A percentile compares a stretch with the other conserved stretches of the same genome.
phyloP scores from a whole-genome alignment of 1,284 basidiomycete genomes.

The Ceratobasidium sp. region DNA sequence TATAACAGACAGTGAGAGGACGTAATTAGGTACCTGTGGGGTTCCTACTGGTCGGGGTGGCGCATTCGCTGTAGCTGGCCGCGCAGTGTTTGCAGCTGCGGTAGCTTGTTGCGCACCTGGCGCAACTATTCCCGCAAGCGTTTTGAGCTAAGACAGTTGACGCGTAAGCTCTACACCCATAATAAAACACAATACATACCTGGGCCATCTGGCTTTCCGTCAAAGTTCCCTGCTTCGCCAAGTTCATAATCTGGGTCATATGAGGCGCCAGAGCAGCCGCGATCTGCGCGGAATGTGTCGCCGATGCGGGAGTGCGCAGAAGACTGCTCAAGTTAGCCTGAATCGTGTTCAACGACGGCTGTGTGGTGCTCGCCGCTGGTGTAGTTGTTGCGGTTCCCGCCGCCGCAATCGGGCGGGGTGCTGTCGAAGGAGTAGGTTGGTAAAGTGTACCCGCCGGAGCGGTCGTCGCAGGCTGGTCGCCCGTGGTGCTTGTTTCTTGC shows the following conservation, averaged over 20 bases:
- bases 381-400: neutral
- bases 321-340: slow-evolving; percentile 31
- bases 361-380: neutral
- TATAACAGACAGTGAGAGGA: neutral
- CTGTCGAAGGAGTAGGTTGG: slow-evolving; percentile 27
- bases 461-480: neutral
- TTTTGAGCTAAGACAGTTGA: slow-evolving; percentile 17
- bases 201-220: slow-evolving; percentile 45
- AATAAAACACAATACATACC: slow-evolving; percentile 24
- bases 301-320: slow-evolving; percentile 25
- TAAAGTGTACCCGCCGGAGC: slow-evolving; percentile 9
- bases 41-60: slow-evolving; percentile 31
- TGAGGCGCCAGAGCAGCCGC: slow-evolving; percentile 37
- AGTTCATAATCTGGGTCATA: slow-evolving; percentile 44
- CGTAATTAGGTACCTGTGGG: slow-evolving; percentile 26
- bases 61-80: slow-evolving; percentile 25
- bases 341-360: slow-evolving; percentile 31
- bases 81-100: slow-evolving; percentile 11
- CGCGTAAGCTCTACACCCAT: neutral
- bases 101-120: slow-evolving; percentile 17
- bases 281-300: slow-evolving; percentile 38
- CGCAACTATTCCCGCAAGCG: slow-evolving; percentile 34
- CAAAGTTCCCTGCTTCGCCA: slow-evolving; percentile 42
- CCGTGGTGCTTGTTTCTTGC: slow-evolving; percentile 24
- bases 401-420: slow-evolving; percentile 8